Evolutionary conservation across 345 rosid species (phyloP), one percentile per base, ranked within the genome.

Genomic region (Eucalyptus marginata): DNA sequence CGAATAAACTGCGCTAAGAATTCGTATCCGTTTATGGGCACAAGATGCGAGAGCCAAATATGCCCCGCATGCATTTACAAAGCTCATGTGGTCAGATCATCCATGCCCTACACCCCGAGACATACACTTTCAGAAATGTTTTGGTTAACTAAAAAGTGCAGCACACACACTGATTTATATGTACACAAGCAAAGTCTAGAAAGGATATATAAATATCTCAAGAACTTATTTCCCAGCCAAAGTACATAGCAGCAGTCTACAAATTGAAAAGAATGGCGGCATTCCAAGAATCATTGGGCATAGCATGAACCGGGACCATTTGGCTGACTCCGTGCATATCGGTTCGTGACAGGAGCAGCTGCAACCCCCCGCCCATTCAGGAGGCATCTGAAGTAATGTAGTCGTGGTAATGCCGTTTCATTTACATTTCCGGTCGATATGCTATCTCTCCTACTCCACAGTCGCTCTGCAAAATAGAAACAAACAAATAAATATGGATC

Each of bases 341-440:
- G 18, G 89, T 95, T 97, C 36, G 92, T 84, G 49, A 94, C 97
- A 1, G 99, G 99, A 91, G 98, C 98, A 13, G 99, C 99, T 85
- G 90, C 94, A 89, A 97, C 93, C 80, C 99, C 99, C 2, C 99
- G 96, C 86, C 93, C 89, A 89, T 95, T 96, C 93, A 98, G 80
- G 52, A 97, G 94, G 95, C 99, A 98, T 92, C 99, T 92, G 94
- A 98, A 96, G 93, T 97, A 95, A 56, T 94, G 98, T 29, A 95
- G 87, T n/a, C 98, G 95, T 2, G 97, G 98, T 90, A 94, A 89
- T 87, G 93, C 96, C 1, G 96, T 94, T 91, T 87, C 47, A 51
- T 90, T 94, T 59, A 94, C 86, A 71, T 94, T 94, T 49, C 92
- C 93, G 2, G 91, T 22, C 6, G 98, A 94, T 88, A 91, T 94